Conservation (phyloP, 2,329 filamentous ascomycete genomes). For the Scedosporium minutisporum region DNA sequence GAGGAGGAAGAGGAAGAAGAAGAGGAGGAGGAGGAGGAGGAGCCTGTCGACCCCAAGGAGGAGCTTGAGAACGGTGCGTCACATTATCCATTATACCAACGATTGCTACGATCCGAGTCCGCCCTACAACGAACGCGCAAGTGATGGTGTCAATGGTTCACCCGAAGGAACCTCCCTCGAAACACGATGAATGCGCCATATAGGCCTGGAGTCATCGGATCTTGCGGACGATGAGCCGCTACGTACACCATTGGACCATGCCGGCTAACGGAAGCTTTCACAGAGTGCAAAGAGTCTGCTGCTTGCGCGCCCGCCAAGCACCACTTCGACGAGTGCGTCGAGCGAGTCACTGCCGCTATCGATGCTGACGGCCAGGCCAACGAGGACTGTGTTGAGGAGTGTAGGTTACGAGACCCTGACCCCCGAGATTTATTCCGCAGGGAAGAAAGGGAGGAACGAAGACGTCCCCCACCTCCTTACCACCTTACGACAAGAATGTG, state of each 20-base stretch:
- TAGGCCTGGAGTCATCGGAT: too few species aligned
- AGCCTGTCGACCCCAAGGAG: conserved; percentile 81
- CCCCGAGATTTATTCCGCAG: not conserved
- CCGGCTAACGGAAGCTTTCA: conserved; percentile 8
- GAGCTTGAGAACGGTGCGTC: conserved; percentile 81
- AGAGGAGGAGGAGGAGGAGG: conserved; percentile 69
- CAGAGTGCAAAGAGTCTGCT: conserved; percentile 84
- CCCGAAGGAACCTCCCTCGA: too few species aligned
- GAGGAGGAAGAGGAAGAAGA: conserved; percentile 56
- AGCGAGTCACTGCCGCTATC: conserved; percentile 65
- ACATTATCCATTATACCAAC: not conserved
- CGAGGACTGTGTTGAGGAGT: conserved; percentile 99
- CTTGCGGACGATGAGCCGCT: not conserved
- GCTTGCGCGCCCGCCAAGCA: conserved; percentile 85
- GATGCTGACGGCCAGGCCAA: conserved; percentile 63
- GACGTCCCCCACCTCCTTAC: not conserved
- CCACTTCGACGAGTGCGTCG: conserved; percentile 96
- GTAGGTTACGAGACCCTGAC: conserved; percentile 48
- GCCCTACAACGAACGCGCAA: not conserved
- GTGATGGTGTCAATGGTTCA: too few species aligned
- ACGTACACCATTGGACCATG: not conserved
- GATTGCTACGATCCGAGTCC: not conserved
- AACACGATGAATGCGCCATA: too few species aligned
- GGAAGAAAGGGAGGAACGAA: not conserved
- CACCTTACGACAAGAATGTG: not conserved